Conservation (phyloP, 169 alveolate species). For the Plasmodium gonderi region DNA sequence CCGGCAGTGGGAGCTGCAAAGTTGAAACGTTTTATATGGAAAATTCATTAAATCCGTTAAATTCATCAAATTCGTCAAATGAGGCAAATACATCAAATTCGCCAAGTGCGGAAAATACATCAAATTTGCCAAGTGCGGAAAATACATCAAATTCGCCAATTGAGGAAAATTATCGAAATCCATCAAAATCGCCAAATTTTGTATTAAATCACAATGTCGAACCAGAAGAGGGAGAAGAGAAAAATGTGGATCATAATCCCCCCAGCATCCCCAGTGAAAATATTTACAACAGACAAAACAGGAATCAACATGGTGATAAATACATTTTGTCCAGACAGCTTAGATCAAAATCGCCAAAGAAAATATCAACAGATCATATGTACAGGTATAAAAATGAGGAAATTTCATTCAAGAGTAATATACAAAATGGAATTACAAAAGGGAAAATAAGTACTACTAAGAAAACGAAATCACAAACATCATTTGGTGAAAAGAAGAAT, state of each 20-base stretch:
- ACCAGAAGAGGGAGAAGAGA: neutral
- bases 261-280: neutral
- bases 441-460: neutral
- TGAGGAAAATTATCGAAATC: no score
- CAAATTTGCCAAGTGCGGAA: neutral
- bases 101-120: no score
- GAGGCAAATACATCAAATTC: no score
- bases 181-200: neutral
- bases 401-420: neutral
- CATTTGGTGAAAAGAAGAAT: neutral
- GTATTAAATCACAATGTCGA: neutral
- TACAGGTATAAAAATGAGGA: constrained; percentile 2
- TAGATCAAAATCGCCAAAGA: constrained; percentile 11
- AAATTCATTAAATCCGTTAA: neutral
- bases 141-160: neutral
- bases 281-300: neutral
- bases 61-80: neutral
- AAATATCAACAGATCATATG: neutral
- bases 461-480: neutral
- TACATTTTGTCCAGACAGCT: constrained; percentile 1
- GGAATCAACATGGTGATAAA: neutral
- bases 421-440: neutral
- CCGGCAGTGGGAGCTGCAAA: neutral
- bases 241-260: neutral
- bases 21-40: neutral